These are phyloP conservation scores for Alnus rubra DNA, from an alignment of 306 rosid genomes.

Conservation along the genomic window DNA sequence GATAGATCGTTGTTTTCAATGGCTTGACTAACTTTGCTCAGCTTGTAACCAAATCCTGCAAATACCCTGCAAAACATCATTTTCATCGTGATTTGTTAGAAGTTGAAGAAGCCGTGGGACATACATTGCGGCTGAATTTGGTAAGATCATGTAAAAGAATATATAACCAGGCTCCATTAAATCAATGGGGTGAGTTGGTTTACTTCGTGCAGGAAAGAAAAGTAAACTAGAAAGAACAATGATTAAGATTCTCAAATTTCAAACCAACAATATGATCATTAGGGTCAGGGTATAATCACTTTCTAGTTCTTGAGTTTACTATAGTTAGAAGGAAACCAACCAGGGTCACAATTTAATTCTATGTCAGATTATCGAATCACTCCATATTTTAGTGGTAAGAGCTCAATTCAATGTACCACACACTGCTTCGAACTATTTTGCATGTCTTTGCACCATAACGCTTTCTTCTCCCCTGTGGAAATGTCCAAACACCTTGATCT, in stretches of 20 bases:
- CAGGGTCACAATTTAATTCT: not conserved
- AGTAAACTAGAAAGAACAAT: not conserved
- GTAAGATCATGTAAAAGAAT: not conserved
- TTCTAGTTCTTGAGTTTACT: not conserved
- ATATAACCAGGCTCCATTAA: not conserved
- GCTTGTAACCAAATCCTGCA: slow-evolving; percentile 81
- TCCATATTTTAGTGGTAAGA: not conserved
- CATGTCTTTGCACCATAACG: not conserved
- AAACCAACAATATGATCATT: not conserved
- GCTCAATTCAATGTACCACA: not conserved
- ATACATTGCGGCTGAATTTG: slow-evolving; percentile 8
- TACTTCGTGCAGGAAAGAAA: not conserved
- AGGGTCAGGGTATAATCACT: not conserved
- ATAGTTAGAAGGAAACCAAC: not conserved
- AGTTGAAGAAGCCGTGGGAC: not conserved
- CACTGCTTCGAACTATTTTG: not conserved
- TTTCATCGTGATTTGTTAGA: not conserved
- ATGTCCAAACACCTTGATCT: not conserved
- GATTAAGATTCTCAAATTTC: not conserved
- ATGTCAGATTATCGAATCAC: not conserved
- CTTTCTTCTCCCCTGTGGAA: not conserved
- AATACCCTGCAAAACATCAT: slow-evolving; percentile 55
- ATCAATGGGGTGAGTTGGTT: not conserved
- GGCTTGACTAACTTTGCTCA: slow-evolving; percentile 87
- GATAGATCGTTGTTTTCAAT: slow-evolving; percentile 71